A percentile compares a stretch with the other conserved stretches of the same genome.
Evolutionary conservation across 2,329 filamentous ascomycete genomes (phyloP).

Genomic region (Diaporthe helianthi): DNA sequence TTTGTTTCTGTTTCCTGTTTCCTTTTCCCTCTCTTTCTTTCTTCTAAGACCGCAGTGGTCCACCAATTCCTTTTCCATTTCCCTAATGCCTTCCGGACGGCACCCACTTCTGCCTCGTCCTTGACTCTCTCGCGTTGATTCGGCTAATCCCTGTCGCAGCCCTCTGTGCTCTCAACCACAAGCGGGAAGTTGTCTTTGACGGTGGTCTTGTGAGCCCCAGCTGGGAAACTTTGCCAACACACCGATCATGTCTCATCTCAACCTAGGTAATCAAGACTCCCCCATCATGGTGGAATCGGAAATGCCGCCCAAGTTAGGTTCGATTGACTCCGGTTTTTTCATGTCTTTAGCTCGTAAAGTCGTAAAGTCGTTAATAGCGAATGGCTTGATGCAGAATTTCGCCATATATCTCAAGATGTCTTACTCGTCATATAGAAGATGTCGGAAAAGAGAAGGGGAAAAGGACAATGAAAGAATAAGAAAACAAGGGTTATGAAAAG

Average conservation of each 20-base stretch:
- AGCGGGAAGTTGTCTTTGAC: background rate
- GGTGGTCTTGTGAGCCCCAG: slow-evolving; percentile 15
- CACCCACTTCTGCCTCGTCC: background rate
- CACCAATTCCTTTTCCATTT: background rate
- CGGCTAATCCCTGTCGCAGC: background rate
- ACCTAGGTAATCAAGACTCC: background rate
- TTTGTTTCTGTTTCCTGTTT: background rate
- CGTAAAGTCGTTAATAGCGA: slow-evolving; percentile 29
- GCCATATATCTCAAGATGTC: slow-evolving; percentile 17
- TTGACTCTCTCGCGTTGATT: background rate
- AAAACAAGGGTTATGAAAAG: background rate
- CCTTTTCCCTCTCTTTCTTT: background rate
- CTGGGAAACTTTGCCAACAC: background rate
- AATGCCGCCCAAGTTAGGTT: slow-evolving; percentile 16
- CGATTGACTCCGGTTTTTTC: slow-evolving; percentile 34
- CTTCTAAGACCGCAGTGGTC: background rate
- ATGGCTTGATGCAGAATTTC: slow-evolving; percentile 21
- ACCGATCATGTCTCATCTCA: slow-evolving; percentile 12
- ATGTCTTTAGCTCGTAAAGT: slow-evolving; percentile 32
- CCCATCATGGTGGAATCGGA: background rate
- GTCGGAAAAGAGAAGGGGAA: slow-evolving; percentile 5
- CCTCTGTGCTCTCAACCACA: background rate
- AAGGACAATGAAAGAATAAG: background rate
- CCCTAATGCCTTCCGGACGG: background rate
- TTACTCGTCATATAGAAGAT: slow-evolving; percentile 30